phyloP scores from a whole-genome alignment of 768 basidiomycete species.

The Termitomyces sp. region DNA sequence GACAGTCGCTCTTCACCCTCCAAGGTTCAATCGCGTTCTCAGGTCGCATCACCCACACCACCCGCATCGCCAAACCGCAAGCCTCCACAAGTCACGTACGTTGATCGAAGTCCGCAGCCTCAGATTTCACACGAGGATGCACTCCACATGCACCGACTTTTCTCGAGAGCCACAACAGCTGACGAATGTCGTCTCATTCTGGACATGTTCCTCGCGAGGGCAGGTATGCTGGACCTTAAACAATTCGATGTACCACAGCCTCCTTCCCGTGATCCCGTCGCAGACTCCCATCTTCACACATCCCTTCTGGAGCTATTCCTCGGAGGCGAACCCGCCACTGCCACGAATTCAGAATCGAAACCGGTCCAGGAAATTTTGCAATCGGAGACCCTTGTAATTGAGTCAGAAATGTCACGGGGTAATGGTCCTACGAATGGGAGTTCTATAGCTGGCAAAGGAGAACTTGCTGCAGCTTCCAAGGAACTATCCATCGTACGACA shows the following conservation, averaged over 20 bases:
- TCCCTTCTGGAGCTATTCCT: conserved; percentile 50
- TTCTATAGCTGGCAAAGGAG: neutral
- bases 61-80: conserved; percentile 16
- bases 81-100: conserved; percentile 19
- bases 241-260: conserved; percentile 31
- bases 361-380: conserved; percentile 10
- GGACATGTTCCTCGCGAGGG: conserved; percentile 75
- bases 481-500: neutral
- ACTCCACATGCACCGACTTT: conserved; percentile 64
- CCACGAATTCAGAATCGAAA: conserved; percentile 11
- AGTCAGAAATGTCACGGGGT: neutral
- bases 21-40: conserved; percentile 7
- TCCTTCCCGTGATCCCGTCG: conserved; percentile 24
- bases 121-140: conserved; percentile 45
- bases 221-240: conserved; percentile 40
- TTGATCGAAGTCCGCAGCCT: conserved; percentile 15
- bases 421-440: neutral
- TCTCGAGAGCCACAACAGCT: conserved; percentile 67
- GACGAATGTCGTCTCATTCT: conserved; percentile 86
- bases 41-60: neutral
- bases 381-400: neutral
- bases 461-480: neutral
- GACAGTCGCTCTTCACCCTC: neutral
- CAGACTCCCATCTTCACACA: conserved; percentile 42
- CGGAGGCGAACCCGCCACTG: conserved; percentile 21